Percentiles rank a stretch among this genome's conserved stretches.
These are phyloP conservation scores for Ricinus communis DNA, from an alignment of 345 rosid species.

Conservation along the genomic window DNA sequence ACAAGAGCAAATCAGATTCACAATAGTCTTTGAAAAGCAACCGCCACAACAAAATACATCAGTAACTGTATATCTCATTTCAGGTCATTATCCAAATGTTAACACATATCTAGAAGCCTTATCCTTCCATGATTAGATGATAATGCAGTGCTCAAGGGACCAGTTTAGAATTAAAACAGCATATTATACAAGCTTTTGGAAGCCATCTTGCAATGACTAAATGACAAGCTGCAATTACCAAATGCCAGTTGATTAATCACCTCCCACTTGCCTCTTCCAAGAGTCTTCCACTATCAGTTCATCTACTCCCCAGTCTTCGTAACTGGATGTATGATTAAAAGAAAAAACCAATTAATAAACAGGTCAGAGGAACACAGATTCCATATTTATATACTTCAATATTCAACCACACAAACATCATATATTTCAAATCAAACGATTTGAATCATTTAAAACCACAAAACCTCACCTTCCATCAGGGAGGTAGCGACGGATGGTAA, in stretches of 20 bases:
- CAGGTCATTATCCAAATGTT: background rate
- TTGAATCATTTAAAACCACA: background rate
- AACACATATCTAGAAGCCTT: background rate
- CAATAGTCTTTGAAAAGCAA: too few relatives aligned
- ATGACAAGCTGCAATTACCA: background rate
- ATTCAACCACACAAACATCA: background rate
- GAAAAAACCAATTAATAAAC: background rate
- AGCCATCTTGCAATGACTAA: background rate
- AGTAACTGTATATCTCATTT: background rate
- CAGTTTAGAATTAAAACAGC: background rate
- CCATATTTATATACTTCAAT: background rate
- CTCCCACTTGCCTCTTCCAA: slow-evolving; percentile 95
- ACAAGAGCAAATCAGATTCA: too few relatives aligned
- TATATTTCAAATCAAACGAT: background rate
- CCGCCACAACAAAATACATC: background rate
- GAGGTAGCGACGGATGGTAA: slow-evolving; percentile 74
- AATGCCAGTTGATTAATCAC: slow-evolving; percentile 45
- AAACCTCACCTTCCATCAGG: slow-evolving; percentile 81
- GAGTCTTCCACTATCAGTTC: slow-evolving; percentile 91
- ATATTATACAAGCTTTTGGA: slow-evolving; percentile 1
- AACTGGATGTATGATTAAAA: slow-evolving; percentile 35
- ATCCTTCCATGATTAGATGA: background rate
- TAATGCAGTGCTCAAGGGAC: background rate
- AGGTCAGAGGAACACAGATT: background rate
- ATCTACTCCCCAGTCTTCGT: slow-evolving; percentile 85